Percentiles rank a stretch among this genome's conserved stretches.
Conservation (phyloP, 1,139 yeast genomes). For the Sugiyamaella grinbergsii region DNA sequence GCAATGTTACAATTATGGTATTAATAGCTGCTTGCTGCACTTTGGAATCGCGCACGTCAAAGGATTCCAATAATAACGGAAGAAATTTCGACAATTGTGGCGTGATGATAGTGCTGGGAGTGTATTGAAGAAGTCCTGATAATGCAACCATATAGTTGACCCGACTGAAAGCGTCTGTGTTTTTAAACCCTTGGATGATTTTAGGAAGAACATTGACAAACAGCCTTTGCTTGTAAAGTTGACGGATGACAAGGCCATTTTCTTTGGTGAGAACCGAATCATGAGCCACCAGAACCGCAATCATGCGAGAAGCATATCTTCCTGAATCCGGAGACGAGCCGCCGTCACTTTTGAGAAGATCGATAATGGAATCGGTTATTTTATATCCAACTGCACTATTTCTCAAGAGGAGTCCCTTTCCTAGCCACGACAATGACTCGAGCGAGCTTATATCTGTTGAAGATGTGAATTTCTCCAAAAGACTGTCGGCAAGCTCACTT, state of each 20-base stretch:
- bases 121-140: slow-evolving; percentile 65
- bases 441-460: slow-evolving; percentile 39
- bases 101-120: slow-evolving; percentile 60
- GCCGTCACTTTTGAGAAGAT: slow-evolving; percentile 44
- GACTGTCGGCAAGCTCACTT: slow-evolving; percentile 7
- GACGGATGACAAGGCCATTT: slow-evolving; percentile 60
- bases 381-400: slow-evolving; percentile 53
- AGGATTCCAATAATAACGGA: slow-evolving; percentile 71
- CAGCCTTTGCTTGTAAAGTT: slow-evolving; percentile 76
- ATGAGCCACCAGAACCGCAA: slow-evolving; percentile 59
- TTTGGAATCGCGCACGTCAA: slow-evolving; percentile 52
- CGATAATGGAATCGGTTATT: slow-evolving; percentile 45
- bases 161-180: slow-evolving; percentile 30
- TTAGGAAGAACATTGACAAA: slow-evolving; percentile 52
- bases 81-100: slow-evolving; percentile 64
- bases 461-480: slow-evolving; percentile 5
- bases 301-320: slow-evolving; percentile 15
- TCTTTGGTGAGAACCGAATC: slow-evolving; percentile 59
- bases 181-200: slow-evolving; percentile 36
- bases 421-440: slow-evolving; percentile 67
- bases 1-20: slow-evolving; percentile 50
- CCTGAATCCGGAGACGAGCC: slow-evolving; percentile 53
- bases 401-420: slow-evolving; percentile 68
- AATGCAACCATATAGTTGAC: slow-evolving; percentile 63
- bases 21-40: slow-evolving; percentile 61